phyloP scores from a whole-genome alignment of 176 grass and related monocot genomes.

The Carex parvula region DNA sequence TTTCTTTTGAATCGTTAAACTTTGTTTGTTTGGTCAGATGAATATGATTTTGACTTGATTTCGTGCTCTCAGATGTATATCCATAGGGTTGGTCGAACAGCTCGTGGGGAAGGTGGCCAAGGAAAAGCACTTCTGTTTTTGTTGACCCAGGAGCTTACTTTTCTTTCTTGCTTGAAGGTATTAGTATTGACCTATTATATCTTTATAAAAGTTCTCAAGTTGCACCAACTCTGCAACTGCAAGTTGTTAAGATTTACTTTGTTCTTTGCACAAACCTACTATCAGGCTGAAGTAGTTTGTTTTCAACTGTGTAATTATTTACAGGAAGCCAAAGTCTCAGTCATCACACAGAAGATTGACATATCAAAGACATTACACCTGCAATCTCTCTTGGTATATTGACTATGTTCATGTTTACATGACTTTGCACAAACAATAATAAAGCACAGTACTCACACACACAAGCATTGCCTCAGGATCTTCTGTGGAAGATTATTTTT shows the following conservation, averaged over 20 bases:
- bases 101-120: conserved; percentile 41
- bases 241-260: background rate
- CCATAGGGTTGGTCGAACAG: conserved; percentile 46
- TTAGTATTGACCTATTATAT: background rate
- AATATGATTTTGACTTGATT: background rate
- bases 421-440: background rate
- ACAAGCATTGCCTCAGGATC: background rate
- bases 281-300: background rate
- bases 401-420: background rate
- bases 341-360: conserved; percentile 3
- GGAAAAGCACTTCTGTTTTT: conserved; percentile 31
- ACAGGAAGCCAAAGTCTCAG: background rate
- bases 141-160: conserved; percentile 17
- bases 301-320: background rate
- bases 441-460: background rate
- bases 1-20: background rate
- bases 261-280: background rate
- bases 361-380: conserved; percentile 4
- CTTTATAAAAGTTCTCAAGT: background rate
- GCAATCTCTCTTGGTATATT: conserved; percentile 2
- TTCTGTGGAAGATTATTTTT: background rate
- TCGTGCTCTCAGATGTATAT: conserved; percentile 35
- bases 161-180: conserved; percentile 21
- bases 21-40: background rate
- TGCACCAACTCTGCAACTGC: background rate